These are phyloP conservation scores for Prunus persica DNA, from an alignment of 306 rosid species.

Conservation along the genomic window DNA sequence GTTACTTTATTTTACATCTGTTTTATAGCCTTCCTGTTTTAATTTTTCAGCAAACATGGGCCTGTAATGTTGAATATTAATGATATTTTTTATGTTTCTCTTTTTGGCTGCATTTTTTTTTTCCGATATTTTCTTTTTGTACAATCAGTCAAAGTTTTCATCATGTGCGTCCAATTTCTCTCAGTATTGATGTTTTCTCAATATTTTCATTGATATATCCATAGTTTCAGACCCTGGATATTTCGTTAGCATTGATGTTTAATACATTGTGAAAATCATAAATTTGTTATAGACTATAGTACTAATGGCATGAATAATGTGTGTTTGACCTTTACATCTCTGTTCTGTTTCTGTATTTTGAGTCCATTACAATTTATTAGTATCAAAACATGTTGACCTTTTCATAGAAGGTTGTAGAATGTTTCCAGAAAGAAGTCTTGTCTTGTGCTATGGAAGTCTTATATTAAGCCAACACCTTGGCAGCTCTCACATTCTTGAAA, in stretches of 20 bases:
- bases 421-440: not conserved
- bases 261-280: not conserved
- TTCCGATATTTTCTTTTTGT: not conserved
- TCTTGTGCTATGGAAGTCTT: not conserved
- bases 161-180: not conserved
- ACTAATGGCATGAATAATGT: not conserved
- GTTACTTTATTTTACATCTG: slow-evolving; percentile 14
- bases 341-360: not conserved
- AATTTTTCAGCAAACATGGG: not conserved
- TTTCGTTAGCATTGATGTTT: not conserved
- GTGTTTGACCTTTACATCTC: not conserved
- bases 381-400: not conserved
- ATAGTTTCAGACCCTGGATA: not conserved
- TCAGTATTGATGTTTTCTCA: not conserved
- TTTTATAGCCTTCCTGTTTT: not conserved
- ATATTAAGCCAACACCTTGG: not conserved
- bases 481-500: not conserved
- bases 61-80: not conserved
- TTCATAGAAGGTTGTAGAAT: not conserved
- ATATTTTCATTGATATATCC: not conserved
- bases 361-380: not conserved
- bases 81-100: not conserved
- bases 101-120: not conserved
- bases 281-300: not conserved
- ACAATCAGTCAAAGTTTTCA: not conserved